These are phyloP conservation scores for Taphrina deformans DNA, from an alignment of 1,139 yeast genomes.

Conservation along the genomic window DNA sequence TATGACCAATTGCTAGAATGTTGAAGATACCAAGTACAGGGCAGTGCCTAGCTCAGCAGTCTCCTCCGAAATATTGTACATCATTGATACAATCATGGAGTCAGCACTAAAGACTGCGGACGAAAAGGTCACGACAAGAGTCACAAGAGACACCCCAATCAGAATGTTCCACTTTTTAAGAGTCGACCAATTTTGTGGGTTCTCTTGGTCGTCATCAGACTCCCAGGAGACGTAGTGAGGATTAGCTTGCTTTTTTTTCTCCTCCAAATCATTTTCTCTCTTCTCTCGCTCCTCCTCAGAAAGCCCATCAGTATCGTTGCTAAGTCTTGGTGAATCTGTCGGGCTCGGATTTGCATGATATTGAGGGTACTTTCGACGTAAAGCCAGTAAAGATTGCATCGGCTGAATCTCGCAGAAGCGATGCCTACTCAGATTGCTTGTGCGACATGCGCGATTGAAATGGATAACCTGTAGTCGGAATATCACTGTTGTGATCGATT, in stretches of 20 bases:
- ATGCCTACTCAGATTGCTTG: no score
- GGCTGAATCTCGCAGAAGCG: no score
- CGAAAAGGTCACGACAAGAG: conserved; percentile 65
- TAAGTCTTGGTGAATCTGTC: not conserved
- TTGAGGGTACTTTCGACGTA: not conserved
- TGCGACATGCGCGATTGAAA: no score
- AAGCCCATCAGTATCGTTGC: not conserved
- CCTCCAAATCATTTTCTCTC: not conserved
- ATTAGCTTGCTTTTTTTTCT: not conserved
- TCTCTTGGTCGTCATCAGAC: conserved; percentile 57
- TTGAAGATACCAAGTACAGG: conserved; percentile 59
- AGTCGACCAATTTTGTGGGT: conserved; percentile 59
- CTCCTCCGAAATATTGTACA: conserved; percentile 48
- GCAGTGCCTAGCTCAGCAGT: conserved; percentile 66
- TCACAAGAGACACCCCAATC: conserved; percentile 43
- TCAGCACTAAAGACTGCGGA: conserved; percentile 48
- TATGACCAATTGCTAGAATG: no score
- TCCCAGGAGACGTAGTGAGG: conserved; percentile 48
- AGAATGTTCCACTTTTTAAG: conserved; percentile 29
- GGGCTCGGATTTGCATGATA: not conserved
- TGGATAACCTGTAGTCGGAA: no score
- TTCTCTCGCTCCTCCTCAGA: not conserved
- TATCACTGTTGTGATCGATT: no score
- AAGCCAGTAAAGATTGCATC: conserved; percentile 3
- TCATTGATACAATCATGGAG: conserved; percentile 66